Evolutionary conservation across 441 rosid species (phyloP).

Genomic region (Lepidium campestre): DNA sequence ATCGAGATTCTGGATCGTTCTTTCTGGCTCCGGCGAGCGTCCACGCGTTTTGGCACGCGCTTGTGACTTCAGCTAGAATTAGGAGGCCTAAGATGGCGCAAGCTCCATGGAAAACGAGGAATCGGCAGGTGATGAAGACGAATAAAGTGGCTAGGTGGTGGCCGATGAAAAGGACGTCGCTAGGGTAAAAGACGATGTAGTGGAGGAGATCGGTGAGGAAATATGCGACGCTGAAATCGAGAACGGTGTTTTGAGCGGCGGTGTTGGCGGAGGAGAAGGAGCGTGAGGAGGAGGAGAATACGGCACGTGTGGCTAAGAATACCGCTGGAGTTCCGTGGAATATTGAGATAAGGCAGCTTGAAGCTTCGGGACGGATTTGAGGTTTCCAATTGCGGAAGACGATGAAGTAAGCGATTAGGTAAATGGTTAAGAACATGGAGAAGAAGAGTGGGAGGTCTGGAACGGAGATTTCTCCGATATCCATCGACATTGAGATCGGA

Average conservation of each 20-base stretch:
- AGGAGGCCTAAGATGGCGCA: slow-evolving; percentile 58
- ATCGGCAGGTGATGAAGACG: slow-evolving; percentile 80
- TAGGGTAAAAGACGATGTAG: slow-evolving; percentile 64
- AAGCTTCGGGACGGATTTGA: slow-evolving; percentile 70
- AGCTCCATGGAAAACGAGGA: slow-evolving; percentile 67
- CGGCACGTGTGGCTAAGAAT: slow-evolving; percentile 49
- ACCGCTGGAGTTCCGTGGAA: slow-evolving; percentile 85
- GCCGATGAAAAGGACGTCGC: slow-evolving; percentile 79
- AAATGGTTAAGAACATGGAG: slow-evolving; percentile 49
- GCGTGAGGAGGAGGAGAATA: slow-evolving; percentile 36
- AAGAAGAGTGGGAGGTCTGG: slow-evolving; percentile 49
- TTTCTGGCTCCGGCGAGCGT: slow-evolving; percentile 52
- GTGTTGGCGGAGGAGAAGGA: slow-evolving; percentile 66
- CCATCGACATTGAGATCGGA: slow-evolving; percentile 29
- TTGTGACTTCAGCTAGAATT: slow-evolving; percentile 78
- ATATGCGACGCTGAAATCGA: slow-evolving; percentile 83
- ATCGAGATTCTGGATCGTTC: slow-evolving; percentile 33
- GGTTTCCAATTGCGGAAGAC: slow-evolving; percentile 71
- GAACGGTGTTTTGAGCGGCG: slow-evolving; percentile 45
- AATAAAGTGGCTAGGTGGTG: slow-evolving; percentile 86
- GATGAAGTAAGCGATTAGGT: slow-evolving; percentile 50
- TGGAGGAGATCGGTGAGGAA: slow-evolving; percentile 75
- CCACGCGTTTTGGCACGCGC: slow-evolving; percentile 91
- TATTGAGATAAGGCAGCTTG: slow-evolving; percentile 78
- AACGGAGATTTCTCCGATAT: slow-evolving; percentile 4